Percentiles rank a stretch among this genome's conserved stretches.
phyloP scores from a whole-genome alignment of 305 asterid species.

The Fraxinus floribunda region DNA sequence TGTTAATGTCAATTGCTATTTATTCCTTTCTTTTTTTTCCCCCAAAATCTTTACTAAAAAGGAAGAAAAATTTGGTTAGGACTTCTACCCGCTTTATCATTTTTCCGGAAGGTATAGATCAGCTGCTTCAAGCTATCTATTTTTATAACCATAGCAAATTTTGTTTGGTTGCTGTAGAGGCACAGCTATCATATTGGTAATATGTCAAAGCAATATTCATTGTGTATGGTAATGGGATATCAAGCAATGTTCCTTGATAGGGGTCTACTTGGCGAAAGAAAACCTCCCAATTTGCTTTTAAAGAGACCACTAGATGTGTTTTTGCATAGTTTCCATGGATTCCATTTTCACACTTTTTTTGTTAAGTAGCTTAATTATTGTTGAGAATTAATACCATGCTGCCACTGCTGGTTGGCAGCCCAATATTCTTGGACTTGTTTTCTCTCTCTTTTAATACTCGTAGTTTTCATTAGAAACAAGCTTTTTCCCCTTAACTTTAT shows the following conservation, averaged over 20 bases:
- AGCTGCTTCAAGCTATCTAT: background rate
- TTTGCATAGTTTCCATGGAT: background rate
- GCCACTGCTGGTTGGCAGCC: background rate
- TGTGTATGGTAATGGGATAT: background rate
- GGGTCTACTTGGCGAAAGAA: background rate
- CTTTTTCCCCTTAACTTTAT: background rate
- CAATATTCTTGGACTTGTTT: background rate
- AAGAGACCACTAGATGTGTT: background rate
- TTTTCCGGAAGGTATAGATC: background rate
- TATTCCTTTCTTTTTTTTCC: background rate
- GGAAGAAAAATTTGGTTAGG: background rate
- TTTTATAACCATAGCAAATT: background rate
- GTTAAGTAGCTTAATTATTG: background rate
- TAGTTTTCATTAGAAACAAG: background rate
- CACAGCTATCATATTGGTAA: background rate
- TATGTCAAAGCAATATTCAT: background rate
- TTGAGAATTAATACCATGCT: background rate
- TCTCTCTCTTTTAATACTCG: background rate
- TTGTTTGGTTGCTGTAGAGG: background rate
- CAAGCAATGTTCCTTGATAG: constrained; percentile 3
- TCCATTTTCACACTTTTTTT: background rate
- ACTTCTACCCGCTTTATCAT: background rate
- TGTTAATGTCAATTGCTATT: background rate
- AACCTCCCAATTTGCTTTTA: background rate
- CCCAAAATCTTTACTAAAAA: background rate